A percentile compares a stretch with the other conserved stretches of the same genome.
Conservation (phyloP, 2,329 filamentous ascomycete species). For the Neonectria neomacrospora region DNA sequence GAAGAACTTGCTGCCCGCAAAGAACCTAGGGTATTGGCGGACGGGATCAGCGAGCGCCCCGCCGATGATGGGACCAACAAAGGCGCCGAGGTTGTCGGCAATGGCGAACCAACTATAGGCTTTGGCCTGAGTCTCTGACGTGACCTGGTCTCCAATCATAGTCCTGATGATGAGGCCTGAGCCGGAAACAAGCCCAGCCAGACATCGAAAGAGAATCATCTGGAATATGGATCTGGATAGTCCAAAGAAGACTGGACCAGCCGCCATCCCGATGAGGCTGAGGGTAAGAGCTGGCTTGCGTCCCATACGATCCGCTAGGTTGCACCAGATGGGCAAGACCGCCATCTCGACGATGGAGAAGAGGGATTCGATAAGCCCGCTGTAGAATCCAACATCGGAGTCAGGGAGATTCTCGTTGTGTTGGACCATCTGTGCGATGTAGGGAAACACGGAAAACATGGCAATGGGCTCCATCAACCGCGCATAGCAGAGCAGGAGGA, state of each 20-base stretch:
- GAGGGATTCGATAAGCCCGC: conserved; percentile 77
- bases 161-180: conserved; percentile 79
- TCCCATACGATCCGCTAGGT: conserved; percentile 69
- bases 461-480: conserved; percentile 79
- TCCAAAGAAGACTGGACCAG: conserved; percentile 74
- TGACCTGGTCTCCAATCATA: conserved; percentile 81
- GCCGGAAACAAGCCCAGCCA: conserved; percentile 79
- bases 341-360: conserved; percentile 81
- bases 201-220: conserved; percentile 78
- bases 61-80: conserved; percentile 76
- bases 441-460: conserved; percentile 85
- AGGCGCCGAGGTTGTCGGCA: conserved; percentile 77
- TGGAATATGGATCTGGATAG: conserved; percentile 72
- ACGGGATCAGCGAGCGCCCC: conserved; percentile 76
- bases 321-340: conserved; percentile 82
- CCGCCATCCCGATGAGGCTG: conserved; percentile 71
- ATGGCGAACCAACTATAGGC: conserved; percentile 84
- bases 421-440: conserved; percentile 81
- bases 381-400: conserved; percentile 81
- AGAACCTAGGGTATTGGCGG: conserved; percentile 67
- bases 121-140: conserved; percentile 74
- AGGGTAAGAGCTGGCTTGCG: conserved; percentile 77
- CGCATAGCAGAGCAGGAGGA: conserved; percentile 78
- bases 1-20: conserved; percentile 60
- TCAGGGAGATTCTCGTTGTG: conserved; percentile 69